These are phyloP conservation scores for Urochloa ruziziensis DNA, from an alignment of 176 grass and related monocot genomes.

Conservation along the genomic window DNA sequence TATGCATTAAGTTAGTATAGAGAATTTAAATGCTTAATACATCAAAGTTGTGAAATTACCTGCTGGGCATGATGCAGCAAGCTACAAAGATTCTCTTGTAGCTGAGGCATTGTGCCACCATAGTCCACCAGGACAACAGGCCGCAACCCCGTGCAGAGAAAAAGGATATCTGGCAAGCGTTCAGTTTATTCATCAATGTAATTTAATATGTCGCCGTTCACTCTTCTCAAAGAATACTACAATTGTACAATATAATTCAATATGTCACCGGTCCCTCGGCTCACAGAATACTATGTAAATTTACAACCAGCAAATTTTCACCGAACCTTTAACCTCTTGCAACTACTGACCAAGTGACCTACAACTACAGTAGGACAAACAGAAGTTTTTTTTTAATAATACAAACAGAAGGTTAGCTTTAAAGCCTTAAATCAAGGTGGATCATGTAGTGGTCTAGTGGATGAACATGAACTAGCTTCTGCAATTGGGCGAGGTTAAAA, in stretches of 20 bases:
- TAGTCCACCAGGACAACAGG: slow-evolving; percentile 64
- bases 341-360: background rate
- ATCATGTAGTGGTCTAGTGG: background rate
- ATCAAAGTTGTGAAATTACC: background rate
- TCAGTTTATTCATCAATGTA: background rate
- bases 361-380: background rate
- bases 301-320: background rate
- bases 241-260: background rate
- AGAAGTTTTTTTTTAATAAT: too few relatives aligned
- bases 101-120: slow-evolving; percentile 62
- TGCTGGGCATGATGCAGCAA: slow-evolving; percentile 47
- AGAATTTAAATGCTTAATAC: slow-evolving; percentile 2
- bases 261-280: background rate
- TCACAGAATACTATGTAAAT: background rate
- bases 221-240: too few relatives aligned
- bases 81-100: slow-evolving; percentile 55
- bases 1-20: background rate
- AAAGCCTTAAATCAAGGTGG: background rate
- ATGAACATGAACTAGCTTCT: background rate
- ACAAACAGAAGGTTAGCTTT: background rate
- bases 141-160: slow-evolving; percentile 58
- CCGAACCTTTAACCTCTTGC: background rate
- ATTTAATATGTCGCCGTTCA: background rate
- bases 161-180: slow-evolving; percentile 45
- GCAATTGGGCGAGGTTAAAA: background rate